A percentile compares a stretch with the other conserved stretches of the same genome.
phyloP scores from a whole-genome alignment of 352 stramenopile species.

The Stephanocyclus meneghinianus region DNA sequence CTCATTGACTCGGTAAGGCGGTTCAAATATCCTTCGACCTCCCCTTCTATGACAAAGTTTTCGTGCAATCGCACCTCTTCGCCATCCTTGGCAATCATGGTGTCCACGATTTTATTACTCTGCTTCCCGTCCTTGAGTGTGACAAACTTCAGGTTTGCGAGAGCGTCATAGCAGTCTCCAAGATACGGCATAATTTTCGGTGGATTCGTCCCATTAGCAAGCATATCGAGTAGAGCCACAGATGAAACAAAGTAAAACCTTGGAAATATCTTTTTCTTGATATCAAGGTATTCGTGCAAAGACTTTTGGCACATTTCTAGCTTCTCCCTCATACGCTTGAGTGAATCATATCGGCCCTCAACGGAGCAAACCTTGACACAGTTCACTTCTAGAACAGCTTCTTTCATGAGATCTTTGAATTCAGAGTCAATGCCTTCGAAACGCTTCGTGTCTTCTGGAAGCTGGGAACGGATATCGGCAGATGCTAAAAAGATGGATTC shows the following conservation, averaged over 20 bases:
- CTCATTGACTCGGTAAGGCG: constrained; percentile 91
- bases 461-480: constrained; percentile 89
- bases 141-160: constrained; percentile 85
- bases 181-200: constrained; percentile 97
- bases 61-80: constrained; percentile 87
- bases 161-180: constrained; percentile 95
- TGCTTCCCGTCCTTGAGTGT: constrained; percentile 61
- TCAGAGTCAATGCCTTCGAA: constrained; percentile 85
- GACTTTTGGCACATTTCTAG: constrained; percentile 94
- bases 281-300: constrained; percentile 93
- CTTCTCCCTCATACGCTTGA: constrained; percentile 86
- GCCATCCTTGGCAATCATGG: constrained; percentile 94
- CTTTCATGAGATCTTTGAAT: constrained; percentile 85
- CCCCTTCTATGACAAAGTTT: constrained; percentile 83
- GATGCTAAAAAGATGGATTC: constrained; percentile 93
- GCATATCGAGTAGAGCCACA: constrained; percentile 91
- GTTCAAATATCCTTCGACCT: constrained; percentile 92
- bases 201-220: constrained; percentile 94
- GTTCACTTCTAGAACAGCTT: constrained; percentile 75
- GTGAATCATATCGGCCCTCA: constrained; percentile 84
- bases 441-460: constrained; percentile 89
- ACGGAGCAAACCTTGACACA: constrained; percentile 82
- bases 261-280: constrained; percentile 95
- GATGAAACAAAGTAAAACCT: constrained; percentile 97
- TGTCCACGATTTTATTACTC: constrained; percentile 84